Conservation (phyloP, 2,329 filamentous ascomycete species). For the Pseudogymnoascus sp. region DNA sequence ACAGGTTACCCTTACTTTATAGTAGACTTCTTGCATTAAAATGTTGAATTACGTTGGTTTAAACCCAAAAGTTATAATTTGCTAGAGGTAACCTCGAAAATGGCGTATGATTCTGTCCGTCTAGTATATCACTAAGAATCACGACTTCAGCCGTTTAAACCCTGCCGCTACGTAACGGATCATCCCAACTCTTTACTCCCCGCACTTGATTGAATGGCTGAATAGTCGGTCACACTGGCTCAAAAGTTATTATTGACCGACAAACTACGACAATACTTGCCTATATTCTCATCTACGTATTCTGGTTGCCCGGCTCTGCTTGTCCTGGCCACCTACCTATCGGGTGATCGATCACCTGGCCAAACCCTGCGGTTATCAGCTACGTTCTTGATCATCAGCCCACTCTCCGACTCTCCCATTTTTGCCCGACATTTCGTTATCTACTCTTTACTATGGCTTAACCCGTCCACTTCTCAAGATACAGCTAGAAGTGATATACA, state of each 20-base stretch:
- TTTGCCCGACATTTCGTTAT: background rate
- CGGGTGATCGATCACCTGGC: conserved; percentile 2
- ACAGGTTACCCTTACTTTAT: background rate
- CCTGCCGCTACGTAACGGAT: background rate
- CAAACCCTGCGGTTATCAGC: background rate
- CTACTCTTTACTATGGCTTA: background rate
- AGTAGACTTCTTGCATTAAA: background rate
- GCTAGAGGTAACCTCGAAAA: background rate
- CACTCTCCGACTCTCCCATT: background rate
- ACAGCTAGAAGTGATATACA: background rate
- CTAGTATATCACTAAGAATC: background rate
- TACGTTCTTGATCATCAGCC: background rate
- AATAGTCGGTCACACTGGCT: background rate
- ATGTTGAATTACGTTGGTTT: background rate
- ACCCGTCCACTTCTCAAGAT: background rate
- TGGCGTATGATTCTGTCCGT: background rate
- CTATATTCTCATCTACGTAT: background rate
- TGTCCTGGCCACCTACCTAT: background rate
- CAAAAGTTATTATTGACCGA: background rate
- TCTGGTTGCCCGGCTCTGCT: background rate
- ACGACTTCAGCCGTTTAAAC: background rate
- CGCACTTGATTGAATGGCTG: background rate
- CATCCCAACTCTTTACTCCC: background rate
- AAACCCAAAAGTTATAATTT: background rate
- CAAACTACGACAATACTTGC: background rate